phyloP scores from a whole-genome alignment of 2,329 filamentous ascomycete species.

The Hirsutella thompsonii region DNA sequence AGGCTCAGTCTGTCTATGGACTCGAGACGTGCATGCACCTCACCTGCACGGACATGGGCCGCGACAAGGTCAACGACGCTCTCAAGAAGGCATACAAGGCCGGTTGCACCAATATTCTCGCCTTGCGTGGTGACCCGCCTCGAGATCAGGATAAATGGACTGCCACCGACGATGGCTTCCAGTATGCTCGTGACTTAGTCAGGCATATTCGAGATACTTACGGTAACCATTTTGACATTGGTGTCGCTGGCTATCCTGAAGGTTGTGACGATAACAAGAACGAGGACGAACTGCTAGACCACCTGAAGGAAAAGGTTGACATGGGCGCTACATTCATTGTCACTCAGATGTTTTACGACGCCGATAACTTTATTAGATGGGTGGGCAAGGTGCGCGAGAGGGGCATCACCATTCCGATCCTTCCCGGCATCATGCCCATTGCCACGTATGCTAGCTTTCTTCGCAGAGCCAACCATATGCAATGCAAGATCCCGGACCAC shows the following conservation, averaged over 20 bases:
- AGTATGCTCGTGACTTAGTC: conserved; percentile 84
- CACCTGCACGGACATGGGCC: conserved; percentile 96
- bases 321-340: conserved; percentile 88
- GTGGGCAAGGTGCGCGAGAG: conserved; percentile 71
- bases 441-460: conserved; percentile 91
- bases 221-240: conserved; percentile 75
- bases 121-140: conserved; percentile 84
- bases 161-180: conserved; percentile 73
- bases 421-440: conserved; percentile 80
- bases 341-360: conserved; percentile 99
- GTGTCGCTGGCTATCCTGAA: conserved; percentile 92
- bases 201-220: conserved; percentile 69
- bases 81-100: conserved; percentile 81
- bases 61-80: conserved; percentile 80
- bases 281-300: conserved; percentile 72
- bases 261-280: conserved; percentile 88
- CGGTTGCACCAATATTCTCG: conserved; percentile 94
- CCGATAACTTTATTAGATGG: conserved; percentile 88
- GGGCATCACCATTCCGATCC: conserved; percentile 73
- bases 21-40: conserved; percentile 98
- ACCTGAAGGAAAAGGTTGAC: conserved; percentile 95
- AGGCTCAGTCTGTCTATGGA: conserved; percentile 88
- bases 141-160: conserved; percentile 91
- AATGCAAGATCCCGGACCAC: conserved; percentile 65
- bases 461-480: conserved; percentile 81